phyloP scores from a whole-genome alignment of 176 grass and related monocot species.

The Aegilops sharonensis region DNA sequence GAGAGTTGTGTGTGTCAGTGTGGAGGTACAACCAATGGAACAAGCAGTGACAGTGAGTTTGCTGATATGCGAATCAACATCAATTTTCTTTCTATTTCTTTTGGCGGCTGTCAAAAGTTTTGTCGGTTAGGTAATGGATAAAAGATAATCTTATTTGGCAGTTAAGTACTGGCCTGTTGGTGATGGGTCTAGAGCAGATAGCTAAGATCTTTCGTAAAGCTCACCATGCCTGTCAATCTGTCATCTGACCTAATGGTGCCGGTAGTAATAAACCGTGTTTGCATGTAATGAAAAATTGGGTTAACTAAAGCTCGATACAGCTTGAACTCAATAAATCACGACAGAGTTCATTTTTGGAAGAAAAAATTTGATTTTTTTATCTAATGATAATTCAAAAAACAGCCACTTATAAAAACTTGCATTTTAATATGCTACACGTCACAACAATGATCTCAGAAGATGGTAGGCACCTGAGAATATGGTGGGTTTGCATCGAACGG shows the following conservation, averaged over 20 bases:
- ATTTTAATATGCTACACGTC: background rate
- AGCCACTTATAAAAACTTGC: constrained; percentile 4
- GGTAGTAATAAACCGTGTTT: background rate
- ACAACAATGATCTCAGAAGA: background rate
- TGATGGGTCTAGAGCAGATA: background rate
- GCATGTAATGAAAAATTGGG: background rate
- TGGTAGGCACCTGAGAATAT: constrained; percentile 57
- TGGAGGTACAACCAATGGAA: background rate
- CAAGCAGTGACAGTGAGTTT: background rate
- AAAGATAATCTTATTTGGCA: background rate
- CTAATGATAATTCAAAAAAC: background rate
- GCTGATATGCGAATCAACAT: background rate
- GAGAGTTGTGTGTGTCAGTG: background rate
- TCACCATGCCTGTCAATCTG: background rate
- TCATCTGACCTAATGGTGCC: background rate
- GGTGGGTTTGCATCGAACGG: constrained; percentile 44
- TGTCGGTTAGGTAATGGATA: background rate
- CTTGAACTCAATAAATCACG: background rate
- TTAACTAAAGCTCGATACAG: background rate
- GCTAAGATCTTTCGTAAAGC: background rate
- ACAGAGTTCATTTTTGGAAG: background rate
- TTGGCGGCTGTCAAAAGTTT: background rate
- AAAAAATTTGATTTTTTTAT: background rate
- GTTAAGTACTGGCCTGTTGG: background rate
- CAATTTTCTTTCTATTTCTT: background rate